A percentile compares a stretch with the other conserved stretches of the same genome.
Evolutionary conservation across 208 protist species (phyloP).

Genomic region (Vickermania spadyakhi): DNA sequence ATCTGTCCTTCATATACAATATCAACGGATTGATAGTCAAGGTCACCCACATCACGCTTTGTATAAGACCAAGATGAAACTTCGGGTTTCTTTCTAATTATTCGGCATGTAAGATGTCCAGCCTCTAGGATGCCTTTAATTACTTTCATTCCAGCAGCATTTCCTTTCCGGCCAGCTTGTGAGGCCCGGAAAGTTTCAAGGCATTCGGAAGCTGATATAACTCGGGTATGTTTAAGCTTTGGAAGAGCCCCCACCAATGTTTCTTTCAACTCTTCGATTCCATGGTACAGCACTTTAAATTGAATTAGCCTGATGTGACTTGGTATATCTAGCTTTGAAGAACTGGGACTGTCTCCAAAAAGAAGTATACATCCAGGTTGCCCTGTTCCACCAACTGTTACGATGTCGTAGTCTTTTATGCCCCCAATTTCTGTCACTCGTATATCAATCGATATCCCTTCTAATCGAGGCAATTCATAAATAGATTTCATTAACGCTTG

Average conservation of each 20-base stretch:
- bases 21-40: conserved; percentile 8
- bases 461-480: conserved; percentile 74
- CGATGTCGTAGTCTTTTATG: conserved; percentile 57
- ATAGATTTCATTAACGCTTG: conserved; percentile 83
- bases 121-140: conserved; percentile 66
- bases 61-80: not conserved
- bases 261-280: conserved; percentile 77
- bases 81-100: conserved; percentile 38
- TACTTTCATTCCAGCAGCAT: conserved; percentile 79
- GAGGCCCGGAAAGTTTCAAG: conserved; percentile 79
- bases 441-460: conserved; percentile 66
- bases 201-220: conserved; percentile 64
- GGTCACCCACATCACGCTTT: conserved; percentile 15
- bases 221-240: conserved; percentile 51
- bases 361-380: conserved; percentile 73
- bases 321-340: conserved; percentile 51
- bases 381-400: conserved; percentile 36
- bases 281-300: conserved; percentile 86
- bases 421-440: conserved; percentile 71
- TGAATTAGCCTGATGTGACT: conserved; percentile 56
- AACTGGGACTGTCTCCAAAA: conserved; percentile 71
- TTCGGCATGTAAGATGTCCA: conserved; percentile 47
- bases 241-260: conserved; percentile 60
- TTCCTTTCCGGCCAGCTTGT: conserved; percentile 69
- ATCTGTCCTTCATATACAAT: conserved; percentile 80